Percentiles rank a stretch among this genome's conserved stretches.
phyloP scores from a whole-genome alignment of 225 moss, liverwort and hornwort species.

The Straminergon stramineum region DNA sequence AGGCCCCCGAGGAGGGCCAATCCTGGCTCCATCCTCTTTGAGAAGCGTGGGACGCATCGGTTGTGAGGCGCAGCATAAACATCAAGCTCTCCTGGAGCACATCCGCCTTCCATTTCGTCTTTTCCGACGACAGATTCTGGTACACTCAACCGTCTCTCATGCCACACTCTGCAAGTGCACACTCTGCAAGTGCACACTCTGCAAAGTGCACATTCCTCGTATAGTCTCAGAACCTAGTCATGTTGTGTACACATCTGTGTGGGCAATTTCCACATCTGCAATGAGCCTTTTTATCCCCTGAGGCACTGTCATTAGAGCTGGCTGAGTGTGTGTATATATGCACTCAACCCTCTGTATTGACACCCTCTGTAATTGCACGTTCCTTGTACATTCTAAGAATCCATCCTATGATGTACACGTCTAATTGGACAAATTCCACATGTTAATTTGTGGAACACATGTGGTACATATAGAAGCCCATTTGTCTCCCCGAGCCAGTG shows the following conservation, averaged over 20 bases:
- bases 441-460: not conserved
- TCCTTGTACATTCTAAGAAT: not conserved
- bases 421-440: not conserved
- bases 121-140: slow-evolving; percentile 32
- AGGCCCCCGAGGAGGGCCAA: slow-evolving; percentile 33
- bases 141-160: not conserved
- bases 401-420: not conserved
- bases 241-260: not conserved
- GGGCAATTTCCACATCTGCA: not conserved
- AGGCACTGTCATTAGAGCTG: not conserved
- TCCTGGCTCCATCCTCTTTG: slow-evolving; percentile 10
- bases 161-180: not conserved
- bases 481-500: not conserved
- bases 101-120: slow-evolving; percentile 28
- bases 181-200: not conserved
- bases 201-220: not conserved
- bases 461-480: not conserved
- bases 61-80: slow-evolving; percentile 25
- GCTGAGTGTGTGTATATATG: not conserved
- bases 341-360: not conserved
- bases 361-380: not conserved
- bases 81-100: slow-evolving; percentile 28
- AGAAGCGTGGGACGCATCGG: slow-evolving; percentile 19
- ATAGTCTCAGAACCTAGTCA: not conserved
- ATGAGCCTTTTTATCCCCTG: not conserved